Evolutionary conservation across 805 yeast genomes (phyloP).

Genomic region (Kuraishia piskuri): DNA sequence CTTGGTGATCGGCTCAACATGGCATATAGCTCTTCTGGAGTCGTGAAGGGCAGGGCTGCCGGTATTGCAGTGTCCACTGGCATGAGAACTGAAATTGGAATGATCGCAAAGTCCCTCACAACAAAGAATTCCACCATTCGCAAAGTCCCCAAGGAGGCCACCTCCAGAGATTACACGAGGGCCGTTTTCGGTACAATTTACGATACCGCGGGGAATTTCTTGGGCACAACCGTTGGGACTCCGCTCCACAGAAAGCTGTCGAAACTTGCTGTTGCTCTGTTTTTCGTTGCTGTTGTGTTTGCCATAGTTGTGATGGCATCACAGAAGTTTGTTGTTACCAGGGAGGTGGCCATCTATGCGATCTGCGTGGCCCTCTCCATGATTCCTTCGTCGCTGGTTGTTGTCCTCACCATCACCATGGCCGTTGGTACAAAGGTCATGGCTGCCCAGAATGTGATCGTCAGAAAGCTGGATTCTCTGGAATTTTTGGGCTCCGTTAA

Average conservation of each 20-base stretch:
- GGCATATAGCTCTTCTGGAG: slow-evolving; percentile 63
- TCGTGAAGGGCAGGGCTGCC: slow-evolving; percentile 66
- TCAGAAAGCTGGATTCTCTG: slow-evolving; percentile 66
- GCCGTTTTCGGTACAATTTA: slow-evolving; percentile 41
- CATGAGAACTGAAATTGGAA: slow-evolving; percentile 64
- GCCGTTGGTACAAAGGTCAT: slow-evolving; percentile 73
- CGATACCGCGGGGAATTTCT: slow-evolving; percentile 54
- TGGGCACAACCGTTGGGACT: slow-evolving; percentile 74
- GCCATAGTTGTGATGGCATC: slow-evolving; percentile 86
- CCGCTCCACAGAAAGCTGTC: slow-evolving; percentile 74
- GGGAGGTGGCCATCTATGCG: slow-evolving; percentile 81
- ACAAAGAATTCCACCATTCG: slow-evolving; percentile 30
- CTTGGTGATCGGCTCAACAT: slow-evolving; percentile 70
- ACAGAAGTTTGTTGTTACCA: slow-evolving; percentile 64
- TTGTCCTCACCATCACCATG: slow-evolving; percentile 79
- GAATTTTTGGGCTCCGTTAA: slow-evolving; percentile 76
- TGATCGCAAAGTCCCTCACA: slow-evolving; percentile 53
- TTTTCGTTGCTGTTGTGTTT: slow-evolving; percentile 71
- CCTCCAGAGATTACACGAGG: slow-evolving; percentile 30
- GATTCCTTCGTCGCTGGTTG: slow-evolving; percentile 77
- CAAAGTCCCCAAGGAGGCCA: slow-evolving; percentile 32
- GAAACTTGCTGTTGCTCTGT: slow-evolving; percentile 64
- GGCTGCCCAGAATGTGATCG: slow-evolving; percentile 63
- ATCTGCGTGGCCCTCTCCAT: slow-evolving; percentile 76
- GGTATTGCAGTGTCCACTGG: slow-evolving; percentile 69